Conservation (phyloP, 2,329 filamentous ascomycete species). For the Alternaria infectoria region DNA sequence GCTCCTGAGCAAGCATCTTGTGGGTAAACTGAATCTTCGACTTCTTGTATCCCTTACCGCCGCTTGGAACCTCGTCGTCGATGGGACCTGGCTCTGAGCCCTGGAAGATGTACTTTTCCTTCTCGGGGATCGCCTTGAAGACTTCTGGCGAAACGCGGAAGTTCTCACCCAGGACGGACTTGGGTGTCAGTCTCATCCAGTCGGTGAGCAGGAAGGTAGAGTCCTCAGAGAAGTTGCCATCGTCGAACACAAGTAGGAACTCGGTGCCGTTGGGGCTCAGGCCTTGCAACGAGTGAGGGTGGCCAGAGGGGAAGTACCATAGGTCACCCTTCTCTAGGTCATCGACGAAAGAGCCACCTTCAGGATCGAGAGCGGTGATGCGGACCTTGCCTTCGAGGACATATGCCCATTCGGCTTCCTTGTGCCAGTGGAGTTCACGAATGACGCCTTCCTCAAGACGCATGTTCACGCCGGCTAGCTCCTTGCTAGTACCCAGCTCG, state of each 20-base stretch:
- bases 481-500: slow-evolving; percentile 69
- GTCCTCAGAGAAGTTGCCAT: slow-evolving; percentile 65
- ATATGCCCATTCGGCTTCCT: slow-evolving; percentile 79
- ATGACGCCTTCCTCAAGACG: slow-evolving; percentile 74
- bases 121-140: slow-evolving; percentile 70
- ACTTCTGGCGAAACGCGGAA: slow-evolving; percentile 75
- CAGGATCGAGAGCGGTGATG: slow-evolving; percentile 74
- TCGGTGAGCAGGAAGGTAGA: slow-evolving; percentile 77
- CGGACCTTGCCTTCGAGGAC: slow-evolving; percentile 74
- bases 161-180: slow-evolving; percentile 75
- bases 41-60: slow-evolving; percentile 66
- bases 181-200: slow-evolving; percentile 76
- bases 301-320: slow-evolving; percentile 81
- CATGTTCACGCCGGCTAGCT: slow-evolving; percentile 81
- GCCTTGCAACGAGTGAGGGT: slow-evolving; percentile 79
- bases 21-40: slow-evolving; percentile 74
- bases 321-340: slow-evolving; percentile 78
- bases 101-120: slow-evolving; percentile 79
- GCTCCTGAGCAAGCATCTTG: slow-evolving; percentile 72
- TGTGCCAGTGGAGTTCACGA: slow-evolving; percentile 82
- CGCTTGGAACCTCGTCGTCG: slow-evolving; percentile 66
- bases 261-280: slow-evolving; percentile 69
- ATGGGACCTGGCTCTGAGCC: slow-evolving; percentile 70
- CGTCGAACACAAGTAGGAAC: slow-evolving; percentile 68
- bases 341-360: slow-evolving; percentile 78